A percentile compares a stretch with the other conserved stretches of the same genome.
Conservation (phyloP, 2,329 filamentous ascomycete species). For the Cadophora sp. region DNA sequence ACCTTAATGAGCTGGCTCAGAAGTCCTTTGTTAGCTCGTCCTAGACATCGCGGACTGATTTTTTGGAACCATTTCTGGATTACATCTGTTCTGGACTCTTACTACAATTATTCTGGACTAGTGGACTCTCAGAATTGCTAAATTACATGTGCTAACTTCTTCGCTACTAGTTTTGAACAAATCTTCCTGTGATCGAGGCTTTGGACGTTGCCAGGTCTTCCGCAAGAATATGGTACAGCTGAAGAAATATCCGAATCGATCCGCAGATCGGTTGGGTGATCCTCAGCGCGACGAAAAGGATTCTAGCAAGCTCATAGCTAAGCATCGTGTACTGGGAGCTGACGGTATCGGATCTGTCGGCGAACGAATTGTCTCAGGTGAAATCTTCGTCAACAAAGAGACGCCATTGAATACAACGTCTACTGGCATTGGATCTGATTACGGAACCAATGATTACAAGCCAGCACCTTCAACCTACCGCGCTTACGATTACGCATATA, state of each 20-base stretch:
- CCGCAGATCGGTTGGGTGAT: slow-evolving; percentile 68
- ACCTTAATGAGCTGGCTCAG: no score
- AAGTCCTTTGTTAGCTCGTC: no score
- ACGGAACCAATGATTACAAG: slow-evolving; percentile 65
- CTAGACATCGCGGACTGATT: no score
- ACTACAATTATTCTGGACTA: no score
- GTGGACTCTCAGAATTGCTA: no score
- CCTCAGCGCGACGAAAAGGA: slow-evolving; percentile 57
- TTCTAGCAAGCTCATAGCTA: slow-evolving; percentile 67
- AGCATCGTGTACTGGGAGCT: slow-evolving; percentile 76
- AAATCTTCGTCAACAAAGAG: slow-evolving; percentile 91
- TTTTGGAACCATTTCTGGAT: no score
- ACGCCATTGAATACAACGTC: slow-evolving; percentile 80
- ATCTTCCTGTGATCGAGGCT: slow-evolving; percentile 91
- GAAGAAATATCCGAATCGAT: slow-evolving; percentile 88
- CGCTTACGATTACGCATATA: slow-evolving; percentile 83
- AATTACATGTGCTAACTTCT: neutral
- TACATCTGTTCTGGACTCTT: no score
- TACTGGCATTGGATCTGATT: slow-evolving; percentile 73
- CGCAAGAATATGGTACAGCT: slow-evolving; percentile 89
- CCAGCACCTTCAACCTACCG: slow-evolving; percentile 80
- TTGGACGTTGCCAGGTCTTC: slow-evolving; percentile 97
- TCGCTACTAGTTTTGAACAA: slow-evolving; percentile 85
- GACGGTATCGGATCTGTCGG: slow-evolving; percentile 92
- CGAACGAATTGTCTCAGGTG: slow-evolving; percentile 75